Base-by-base conservation (phyloP, 805 yeast genomes). In the Schwanniomyces vanrijiae region DNA sequence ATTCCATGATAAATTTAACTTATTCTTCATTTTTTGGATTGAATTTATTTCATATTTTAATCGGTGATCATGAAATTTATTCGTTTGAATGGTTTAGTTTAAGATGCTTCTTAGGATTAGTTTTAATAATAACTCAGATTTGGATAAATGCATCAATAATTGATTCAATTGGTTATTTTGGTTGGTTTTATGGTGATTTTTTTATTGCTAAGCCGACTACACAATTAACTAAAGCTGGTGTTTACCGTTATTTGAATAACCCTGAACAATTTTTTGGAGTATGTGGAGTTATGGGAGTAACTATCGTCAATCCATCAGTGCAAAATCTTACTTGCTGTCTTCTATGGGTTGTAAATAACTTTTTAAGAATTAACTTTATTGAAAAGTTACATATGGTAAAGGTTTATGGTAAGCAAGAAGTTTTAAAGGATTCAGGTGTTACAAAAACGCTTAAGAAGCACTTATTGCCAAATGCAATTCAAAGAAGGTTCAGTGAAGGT, bases 111-210 rank as follows among this genome's bases (percentile, higher is more conserved):
- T 57, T 84, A 40, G 92, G 92, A 9, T 50, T 66, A 0, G 61
- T 81, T 48, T 69, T 86, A 29, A 69, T 84, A 13, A 54, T 75
- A 6, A 70, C 88, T 24, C 95, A 88, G 56, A 60, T 77, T 14
- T 82, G 89, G 86, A 84, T 89, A 29, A 82, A 86, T 54, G 56
- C 74, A 20, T 86, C 89, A 25, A 86, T 87, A 31, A 76, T 82
- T 52, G 80, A 80, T 38, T 82, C 87, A 42, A 81, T 88, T 53
- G 92, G 92, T 2, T 86, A 85, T 50, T 86, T 84, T 64, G 94
- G 95, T n/a, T 88, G 94, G 94, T 88, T 87, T 58, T 88, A 84
- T 62, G 95, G 96, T 47, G 96, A 88, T 63, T 88, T 88, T 65
- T 88, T 87, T 65, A 68, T 86, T 48, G 81, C 86, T 31, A 78